Evolutionary conservation across 2,329 filamentous ascomycete species (phyloP), one percentile per base, ranked within the genome.

Genomic region (Aspergillus brasiliensis): DNA sequence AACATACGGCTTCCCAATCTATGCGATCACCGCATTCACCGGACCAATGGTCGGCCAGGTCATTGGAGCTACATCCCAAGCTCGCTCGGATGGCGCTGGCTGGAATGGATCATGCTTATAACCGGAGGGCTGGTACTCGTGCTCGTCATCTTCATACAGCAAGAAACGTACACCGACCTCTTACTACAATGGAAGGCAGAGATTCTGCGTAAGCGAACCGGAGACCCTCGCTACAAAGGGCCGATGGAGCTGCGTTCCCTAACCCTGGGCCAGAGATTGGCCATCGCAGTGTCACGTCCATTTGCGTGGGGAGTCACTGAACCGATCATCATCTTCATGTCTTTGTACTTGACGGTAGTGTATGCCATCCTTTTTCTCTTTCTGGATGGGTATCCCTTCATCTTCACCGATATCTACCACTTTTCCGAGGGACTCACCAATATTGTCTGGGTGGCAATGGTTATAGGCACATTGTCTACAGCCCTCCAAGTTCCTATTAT

Each of bases 111-210:
- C 1, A 76, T 73, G 5, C 65, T 80, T 2, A 76, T 81, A 21
- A 72, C 77, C 25, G 75, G 73, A 3, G 73, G 67, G 1, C 59
- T 67, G 0, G 65, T 74, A 1, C 70, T 59, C 2, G 31, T 80
- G 17, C 10, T 72, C 5, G 6, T 76, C 34, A 69, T 78, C 1
- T 55, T 83, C 2, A 77, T 81, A 57, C 75, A 81, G 25, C 82
- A 81, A 0, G 82, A 84, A 67, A 84, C 82, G 0, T n/a, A n/a
- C 83, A 82, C 61, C 70, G 77, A 77, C 1, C 68, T 78, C 5
- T 62, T 82, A 2, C 63, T 82, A 3, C 70, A 75, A 21, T 81
- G 78, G 78, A 80, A 80, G 64, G 79, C 78, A 5, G 59, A 5
- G 49, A 73, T 15, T 81, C 80, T 0, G 74, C 75, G 3, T 79